Evolutionary conservation across 371 early-diverging fungal species (phyloP), one percentile per base, ranked within the genome.

Genomic region (Mucor mucedo): DNA sequence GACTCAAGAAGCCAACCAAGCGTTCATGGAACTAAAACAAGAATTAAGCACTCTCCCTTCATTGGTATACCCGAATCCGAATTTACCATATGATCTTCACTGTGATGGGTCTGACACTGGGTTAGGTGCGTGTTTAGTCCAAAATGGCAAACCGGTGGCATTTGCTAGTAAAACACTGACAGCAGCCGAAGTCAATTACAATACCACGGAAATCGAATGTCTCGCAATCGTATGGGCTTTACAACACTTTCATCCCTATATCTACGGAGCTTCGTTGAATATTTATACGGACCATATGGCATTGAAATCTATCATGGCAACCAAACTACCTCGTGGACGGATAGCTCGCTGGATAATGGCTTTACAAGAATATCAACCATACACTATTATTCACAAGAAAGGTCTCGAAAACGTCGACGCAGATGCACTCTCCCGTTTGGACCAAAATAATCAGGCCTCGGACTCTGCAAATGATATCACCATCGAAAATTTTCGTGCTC

Each of bases 11-110:
- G 58, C 59, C 2, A 28, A 64, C 4, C 4, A 44, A 1, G 62
- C 70, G 5, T 69, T 69, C 33, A 8, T 55, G 2, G 6, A 45
- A 2, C 16, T 69, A 2, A 85, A 83, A 33, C 9, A 56, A 6
- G 13, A n/a, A 2, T 28, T 62, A 2, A 38, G 30, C 21, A 10
- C 0, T 1, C 13, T 62, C 1, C 63, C 64, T 1, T 52, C 52
- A 4, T 29, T 63, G 16, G 57, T 52, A 1, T 58, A 58, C 44
- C 64, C 64, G 2, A 14, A 63, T 32, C 45, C 58, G 0, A 41
- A 10, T 0, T 6, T 30, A 1, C 64, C 70, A 2, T 69, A 54
- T 52, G 62, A 65, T 13, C 1, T 64, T 0, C 65, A 64, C 35
- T 39, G 41, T 5, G 70, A 69, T 58, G 70, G 62, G 10, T 32